These are phyloP conservation scores for Neopestalotiopsis clavispora DNA, from an alignment of 2,329 filamentous ascomycete species.

Conservation along the genomic window DNA sequence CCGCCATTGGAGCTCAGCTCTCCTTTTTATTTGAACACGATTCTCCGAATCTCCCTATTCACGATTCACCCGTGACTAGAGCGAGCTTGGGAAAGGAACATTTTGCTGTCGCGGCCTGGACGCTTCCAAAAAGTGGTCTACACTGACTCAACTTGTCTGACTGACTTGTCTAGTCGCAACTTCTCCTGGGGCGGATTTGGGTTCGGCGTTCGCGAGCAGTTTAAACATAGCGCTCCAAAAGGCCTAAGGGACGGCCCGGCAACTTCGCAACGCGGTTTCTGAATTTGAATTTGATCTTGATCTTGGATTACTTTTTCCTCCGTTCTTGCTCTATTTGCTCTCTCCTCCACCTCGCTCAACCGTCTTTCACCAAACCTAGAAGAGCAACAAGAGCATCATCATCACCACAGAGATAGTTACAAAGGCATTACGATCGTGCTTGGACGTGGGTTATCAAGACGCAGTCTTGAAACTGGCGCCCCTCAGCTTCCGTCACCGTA, in stretches of 20 bases:
- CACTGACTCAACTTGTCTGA: neutral
- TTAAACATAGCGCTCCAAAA: constrained; percentile 7
- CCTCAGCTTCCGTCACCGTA: constrained; percentile 34
- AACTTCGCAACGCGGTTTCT: constrained; percentile 1
- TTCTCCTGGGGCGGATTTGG: constrained; percentile 1
- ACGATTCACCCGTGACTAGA: neutral
- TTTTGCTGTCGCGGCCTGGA: neutral
- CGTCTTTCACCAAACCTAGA: neutral
- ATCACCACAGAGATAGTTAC: neutral
- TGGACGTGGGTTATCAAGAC: constrained; percentile 26
- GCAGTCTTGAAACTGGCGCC: constrained; percentile 33
- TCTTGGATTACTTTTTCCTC: neutral
- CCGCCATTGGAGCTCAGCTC: neutral
- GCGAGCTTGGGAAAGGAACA: neutral
- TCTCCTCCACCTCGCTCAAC: neutral
- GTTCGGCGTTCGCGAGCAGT: constrained; percentile 9
- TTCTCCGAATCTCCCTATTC: neutral
- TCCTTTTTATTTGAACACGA: neutral
- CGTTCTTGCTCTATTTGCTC: too few relatives aligned
- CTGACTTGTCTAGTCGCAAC: constrained; percentile 5
- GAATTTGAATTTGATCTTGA: neutral
- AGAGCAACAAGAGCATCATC: neutral
- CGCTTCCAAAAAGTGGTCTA: constrained; percentile 1
- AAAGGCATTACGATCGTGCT: neutral
- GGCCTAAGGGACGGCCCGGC: constrained; percentile 9